Evolutionary conservation across 1,284 basidiomycete genomes (phyloP).

Genomic region (Trametes versicolor): DNA sequence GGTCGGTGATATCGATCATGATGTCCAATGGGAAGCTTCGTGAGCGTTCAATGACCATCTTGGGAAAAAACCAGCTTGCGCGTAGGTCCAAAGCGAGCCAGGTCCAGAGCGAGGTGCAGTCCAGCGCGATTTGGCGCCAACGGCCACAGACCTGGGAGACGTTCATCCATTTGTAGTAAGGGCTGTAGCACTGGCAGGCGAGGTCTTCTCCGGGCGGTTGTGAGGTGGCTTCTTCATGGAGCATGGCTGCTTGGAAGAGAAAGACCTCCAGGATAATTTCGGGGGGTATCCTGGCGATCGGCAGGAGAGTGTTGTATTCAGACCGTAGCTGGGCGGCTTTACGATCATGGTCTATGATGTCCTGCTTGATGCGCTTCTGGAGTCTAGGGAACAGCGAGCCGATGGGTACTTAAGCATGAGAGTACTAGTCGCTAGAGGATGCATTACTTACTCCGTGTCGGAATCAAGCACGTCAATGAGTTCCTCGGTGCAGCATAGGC

Average conservation of each 20-base stretch:
- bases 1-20: neutral
- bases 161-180: slow-evolving; percentile 1
- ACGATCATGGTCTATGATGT: no score
- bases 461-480: no score
- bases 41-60: neutral
- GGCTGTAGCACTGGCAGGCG: neutral
- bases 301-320: no score
- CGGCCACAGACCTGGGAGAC: slow-evolving; percentile 1
- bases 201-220: neutral
- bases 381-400: no score
- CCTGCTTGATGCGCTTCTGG: no score
- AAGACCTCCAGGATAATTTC: slow-evolving; percentile 19
- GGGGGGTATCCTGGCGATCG: slow-evolving; percentile 3
- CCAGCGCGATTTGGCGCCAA: slow-evolving; percentile 1
- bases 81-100: slow-evolving; percentile 10
- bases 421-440: no score
- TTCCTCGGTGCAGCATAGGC: no score
- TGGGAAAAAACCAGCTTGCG: neutral
- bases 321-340: no score
- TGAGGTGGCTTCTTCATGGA: slow-evolving; percentile 2
- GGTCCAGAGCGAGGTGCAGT: slow-evolving; percentile 1
- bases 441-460: no score
- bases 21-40: neutral
- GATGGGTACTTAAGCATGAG: no score
- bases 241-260: slow-evolving; percentile 1